Evolutionary conservation across 2,329 filamentous ascomycete species (phyloP).

Genomic region (Nectriaceae sp.): DNA sequence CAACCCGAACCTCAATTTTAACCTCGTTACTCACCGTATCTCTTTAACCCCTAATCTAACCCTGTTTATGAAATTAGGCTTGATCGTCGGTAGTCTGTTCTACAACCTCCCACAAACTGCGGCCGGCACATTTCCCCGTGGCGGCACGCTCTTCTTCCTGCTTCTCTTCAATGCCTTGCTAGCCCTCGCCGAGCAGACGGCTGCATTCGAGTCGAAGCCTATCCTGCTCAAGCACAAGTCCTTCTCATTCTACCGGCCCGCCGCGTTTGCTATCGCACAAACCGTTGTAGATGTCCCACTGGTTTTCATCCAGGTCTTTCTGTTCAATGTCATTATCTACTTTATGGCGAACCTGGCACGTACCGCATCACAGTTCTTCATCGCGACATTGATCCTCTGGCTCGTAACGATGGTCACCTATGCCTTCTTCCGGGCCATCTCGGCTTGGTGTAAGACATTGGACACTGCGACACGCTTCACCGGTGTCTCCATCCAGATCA

Average conservation of each 20-base stretch:
- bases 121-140: constrained; percentile 61
- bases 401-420: constrained; percentile 59
- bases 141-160: constrained; percentile 51
- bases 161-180: constrained; percentile 63
- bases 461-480: constrained; percentile 64
- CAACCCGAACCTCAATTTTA: no score
- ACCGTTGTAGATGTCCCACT: constrained; percentile 60
- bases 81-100: constrained; percentile 81
- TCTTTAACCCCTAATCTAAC: no score
- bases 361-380: constrained; percentile 67
- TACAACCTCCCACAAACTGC: constrained; percentile 65
- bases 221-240: constrained; percentile 72
- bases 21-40: no score
- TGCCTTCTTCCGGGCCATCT: constrained; percentile 60
- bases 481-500: constrained; percentile 58
- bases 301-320: constrained; percentile 64
- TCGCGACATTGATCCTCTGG: constrained; percentile 63
- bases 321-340: constrained; percentile 74
- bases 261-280: constrained; percentile 58
- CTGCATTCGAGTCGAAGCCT: constrained; percentile 62
- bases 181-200: constrained; percentile 73
- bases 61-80: no score
- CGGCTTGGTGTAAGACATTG: constrained; percentile 59
- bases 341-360: constrained; percentile 74
- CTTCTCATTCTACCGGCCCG: constrained; percentile 67